Evolutionary conservation across 148 eudicot species (phyloP), one percentile per base, ranked within the genome.

Genomic region (Vaccinium darrowii): DNA sequence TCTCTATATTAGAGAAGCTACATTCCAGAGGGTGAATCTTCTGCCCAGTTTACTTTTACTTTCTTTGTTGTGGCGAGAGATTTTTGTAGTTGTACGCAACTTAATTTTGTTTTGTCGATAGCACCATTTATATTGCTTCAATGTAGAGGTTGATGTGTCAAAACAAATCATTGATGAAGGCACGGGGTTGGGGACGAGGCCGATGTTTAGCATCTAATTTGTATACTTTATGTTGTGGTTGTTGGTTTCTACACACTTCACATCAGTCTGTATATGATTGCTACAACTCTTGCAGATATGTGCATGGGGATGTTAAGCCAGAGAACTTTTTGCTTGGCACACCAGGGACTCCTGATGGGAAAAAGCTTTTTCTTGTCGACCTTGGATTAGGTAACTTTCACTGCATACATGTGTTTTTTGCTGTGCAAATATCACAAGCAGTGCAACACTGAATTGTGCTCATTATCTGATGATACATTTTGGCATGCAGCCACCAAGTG

Each of bases 271-370:
- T 33, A 85, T 19, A 57, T 81, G 84, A 11, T 36, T 52, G 74
- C 81, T 33, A 27, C 50, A 56, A 76, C 3, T 50, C 36, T 51
- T 56, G 85, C 87, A 94, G 99, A 53, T 96, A 93, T 83, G 98
- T 96, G 83, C 99, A 96, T 87, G 99, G 99, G 27, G 99, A 96
- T 88, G 95, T 96, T 50, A 96, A 96, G 85, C 99, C 99, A 14
- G 98, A 96, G 81, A 96, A 96, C 86, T 94, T 96, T 91, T 81
- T 96, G 90, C 99, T 96, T 90, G 99, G 99, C 12, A 88, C 95
- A 4, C 92, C 97, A 51, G 97, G 94, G 77, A 94, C 98, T 62
- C 87, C 92, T 65, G 94, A 96, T 79, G 99, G 92, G 88, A 96
- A 93, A 76, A 96, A 90, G 77, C 85, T 96, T 71, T 96, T 96